Evolutionary conservation across 345 rosid genomes (phyloP), one percentile per base, ranked within the genome.

Genomic region (Lumnitzera littorea): DNA sequence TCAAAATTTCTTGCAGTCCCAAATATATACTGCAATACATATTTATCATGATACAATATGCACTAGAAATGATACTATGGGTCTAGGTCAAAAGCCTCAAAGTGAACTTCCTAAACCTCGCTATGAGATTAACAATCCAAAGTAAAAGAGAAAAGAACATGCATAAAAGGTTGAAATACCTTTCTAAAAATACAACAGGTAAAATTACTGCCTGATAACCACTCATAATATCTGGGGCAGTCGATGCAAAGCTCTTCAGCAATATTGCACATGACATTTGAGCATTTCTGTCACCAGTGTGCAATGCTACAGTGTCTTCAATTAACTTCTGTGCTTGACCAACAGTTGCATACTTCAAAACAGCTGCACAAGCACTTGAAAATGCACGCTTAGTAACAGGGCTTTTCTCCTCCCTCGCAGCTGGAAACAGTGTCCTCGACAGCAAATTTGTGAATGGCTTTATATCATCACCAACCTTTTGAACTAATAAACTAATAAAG

Each of bases 151-250:
- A 46, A 17, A 47, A 15, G 24, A 41, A 10, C 31, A 11, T 4
- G 51, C 27, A 5, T 43, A 48, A 36, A 0, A 9, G 43, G 43
- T 36, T 36, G 43, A 6, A 1, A 12, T 57, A 92, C 98, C 98
- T 92, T 74, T 94, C 87, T 56, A 89, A 63, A 73, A 83, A 92
- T 66, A 92, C 75, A 51, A 80, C 88, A n/a, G 98, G 98, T 72
- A 87, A 53, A 62, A 82, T 74, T 61, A 72, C 84, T 11, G 81
- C 74, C 65, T 87, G 84, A 76, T 89, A 78, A 67, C 91, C 78
- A 55, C 86, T 82, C 63, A 84, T 57, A 64, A 89, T 80, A 78
- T 89, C 98, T 63, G 86, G 74, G 56, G 98, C 96, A 61, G 67
- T 53, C 16, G 96, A 85, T 48, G 82, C 77, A 78, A 76, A 92